Evolutionary conservation across 768 basidiomycete species (phyloP).

Genomic region (Pholiota microspora): DNA sequence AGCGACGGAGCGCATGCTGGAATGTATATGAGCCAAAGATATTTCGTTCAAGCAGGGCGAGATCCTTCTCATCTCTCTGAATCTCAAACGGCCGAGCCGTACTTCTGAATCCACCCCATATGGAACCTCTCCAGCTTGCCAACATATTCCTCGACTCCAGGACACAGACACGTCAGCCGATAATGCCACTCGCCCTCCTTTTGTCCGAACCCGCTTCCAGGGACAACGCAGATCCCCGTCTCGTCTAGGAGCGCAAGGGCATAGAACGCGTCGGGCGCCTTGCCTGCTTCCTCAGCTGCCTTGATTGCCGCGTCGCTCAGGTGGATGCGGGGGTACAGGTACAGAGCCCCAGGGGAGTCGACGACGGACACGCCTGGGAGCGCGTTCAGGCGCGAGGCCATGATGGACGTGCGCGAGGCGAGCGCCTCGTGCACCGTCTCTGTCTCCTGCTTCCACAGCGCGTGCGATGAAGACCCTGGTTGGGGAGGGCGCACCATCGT

Average conservation of each 20-base stretch:
- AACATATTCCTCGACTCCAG: slow-evolving; percentile 92
- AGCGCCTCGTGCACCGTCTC: slow-evolving; percentile 75
- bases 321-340: slow-evolving; percentile 84
- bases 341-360: slow-evolving; percentile 87
- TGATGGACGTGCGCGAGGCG: slow-evolving; percentile 62
- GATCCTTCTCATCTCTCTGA: too few relatives aligned
- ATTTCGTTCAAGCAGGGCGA: too few relatives aligned
- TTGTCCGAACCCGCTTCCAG: slow-evolving; percentile 95
- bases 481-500: slow-evolving; percentile 90
- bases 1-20: too few relatives aligned
- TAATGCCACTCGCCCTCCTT: slow-evolving; percentile 89
- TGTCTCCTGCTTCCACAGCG: slow-evolving; percentile 82
- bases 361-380: slow-evolving; percentile 91
- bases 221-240: slow-evolving; percentile 93
- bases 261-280: slow-evolving; percentile 89
- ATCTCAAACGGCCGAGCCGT: slow-evolving; percentile 14
- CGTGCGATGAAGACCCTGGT: slow-evolving; percentile 71
- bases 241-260: slow-evolving; percentile 78
- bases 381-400: slow-evolving; percentile 77
- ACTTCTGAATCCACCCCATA: slow-evolving; percentile 31
- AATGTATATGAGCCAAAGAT: too few relatives aligned
- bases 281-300: slow-evolving; percentile 68
- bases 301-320: slow-evolving; percentile 72
- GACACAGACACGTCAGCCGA: slow-evolving; percentile 90
- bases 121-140: slow-evolving; percentile 65